Evolutionary conservation across 768 basidiomycete genomes (phyloP).

Genomic region (Hirschioporus abietinus): DNA sequence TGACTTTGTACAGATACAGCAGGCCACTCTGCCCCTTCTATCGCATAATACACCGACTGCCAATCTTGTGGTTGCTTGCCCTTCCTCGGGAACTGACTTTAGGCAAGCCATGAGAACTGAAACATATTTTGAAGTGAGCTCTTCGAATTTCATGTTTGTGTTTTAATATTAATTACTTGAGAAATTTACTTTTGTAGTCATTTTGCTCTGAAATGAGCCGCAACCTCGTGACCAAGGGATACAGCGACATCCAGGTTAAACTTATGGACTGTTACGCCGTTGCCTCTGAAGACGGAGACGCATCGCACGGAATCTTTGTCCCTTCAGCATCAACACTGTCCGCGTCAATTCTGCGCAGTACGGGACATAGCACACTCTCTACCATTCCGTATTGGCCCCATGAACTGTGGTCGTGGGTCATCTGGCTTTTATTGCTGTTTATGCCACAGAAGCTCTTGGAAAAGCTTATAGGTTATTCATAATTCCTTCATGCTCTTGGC

Average conservation of each 20-base stretch:
- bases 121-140: neutral
- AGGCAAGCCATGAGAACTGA: neutral
- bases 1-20: neutral
- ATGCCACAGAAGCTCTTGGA: neutral
- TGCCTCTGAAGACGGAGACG: neutral
- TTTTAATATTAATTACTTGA: neutral
- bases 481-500: too few species aligned
- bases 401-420: neutral
- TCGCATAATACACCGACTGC: neutral
- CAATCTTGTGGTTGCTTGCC: neutral
- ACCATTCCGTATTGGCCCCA: neutral
- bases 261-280: neutral
- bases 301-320: neutral
- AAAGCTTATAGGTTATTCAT: neutral
- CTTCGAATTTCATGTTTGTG: neutral
- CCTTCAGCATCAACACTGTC: neutral
- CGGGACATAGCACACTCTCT: neutral
- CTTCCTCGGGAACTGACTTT: neutral
- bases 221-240: neutral
- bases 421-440: neutral
- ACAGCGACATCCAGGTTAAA: neutral
- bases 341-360: neutral
- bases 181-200: neutral
- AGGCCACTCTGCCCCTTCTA: neutral
- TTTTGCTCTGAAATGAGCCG: neutral